A percentile compares a stretch with the other conserved stretches of the same genome.
These are phyloP conservation scores for Alloascoidea africana DNA, from an alignment of 805 yeast species.

Conservation along the genomic window DNA sequence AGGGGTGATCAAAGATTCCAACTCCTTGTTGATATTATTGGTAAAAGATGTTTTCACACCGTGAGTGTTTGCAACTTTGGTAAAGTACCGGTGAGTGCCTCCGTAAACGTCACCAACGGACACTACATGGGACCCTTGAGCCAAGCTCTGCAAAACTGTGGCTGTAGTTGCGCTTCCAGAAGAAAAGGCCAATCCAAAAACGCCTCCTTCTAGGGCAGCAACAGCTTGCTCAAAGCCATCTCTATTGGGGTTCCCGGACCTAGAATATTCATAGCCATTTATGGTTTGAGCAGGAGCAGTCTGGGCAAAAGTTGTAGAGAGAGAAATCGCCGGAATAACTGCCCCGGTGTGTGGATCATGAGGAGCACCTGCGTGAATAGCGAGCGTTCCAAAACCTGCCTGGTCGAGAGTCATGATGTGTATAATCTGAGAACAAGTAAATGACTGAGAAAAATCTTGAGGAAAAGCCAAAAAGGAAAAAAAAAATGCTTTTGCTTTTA, in stretches of 20 bases:
- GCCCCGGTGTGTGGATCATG: slow-evolving; percentile 70
- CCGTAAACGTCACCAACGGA: slow-evolving; percentile 83
- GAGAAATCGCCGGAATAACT: slow-evolving; percentile 70
- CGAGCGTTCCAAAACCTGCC: slow-evolving; percentile 54
- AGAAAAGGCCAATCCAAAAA: slow-evolving; percentile 60
- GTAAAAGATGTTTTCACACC: slow-evolving; percentile 61
- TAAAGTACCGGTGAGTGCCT: slow-evolving; percentile 83
- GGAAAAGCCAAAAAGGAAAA: not conserved
- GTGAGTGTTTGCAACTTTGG: slow-evolving; percentile 70
- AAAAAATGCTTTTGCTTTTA: not conserved
- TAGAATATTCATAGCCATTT: slow-evolving; percentile 70
- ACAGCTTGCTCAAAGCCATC: slow-evolving; percentile 64
- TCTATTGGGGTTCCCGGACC: slow-evolving; percentile 82
- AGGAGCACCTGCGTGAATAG: slow-evolving; percentile 71
- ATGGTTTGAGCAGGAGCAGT: slow-evolving; percentile 61
- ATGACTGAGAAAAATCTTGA: not conserved
- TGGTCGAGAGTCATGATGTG: slow-evolving; percentile 23
- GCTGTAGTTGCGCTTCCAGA: slow-evolving; percentile 87
- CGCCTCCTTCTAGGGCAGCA: slow-evolving; percentile 66
- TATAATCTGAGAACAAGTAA: not conserved
- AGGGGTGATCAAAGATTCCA: slow-evolving; percentile 36
- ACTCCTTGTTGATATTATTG: slow-evolving; percentile 42
- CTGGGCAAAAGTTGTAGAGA: slow-evolving; percentile 79
- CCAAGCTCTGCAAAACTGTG: slow-evolving; percentile 55
- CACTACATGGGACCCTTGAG: slow-evolving; percentile 57